Conservation (phyloP, 2,329 filamentous ascomycete species). For the Ceratocystiopsis minuta region DNA sequence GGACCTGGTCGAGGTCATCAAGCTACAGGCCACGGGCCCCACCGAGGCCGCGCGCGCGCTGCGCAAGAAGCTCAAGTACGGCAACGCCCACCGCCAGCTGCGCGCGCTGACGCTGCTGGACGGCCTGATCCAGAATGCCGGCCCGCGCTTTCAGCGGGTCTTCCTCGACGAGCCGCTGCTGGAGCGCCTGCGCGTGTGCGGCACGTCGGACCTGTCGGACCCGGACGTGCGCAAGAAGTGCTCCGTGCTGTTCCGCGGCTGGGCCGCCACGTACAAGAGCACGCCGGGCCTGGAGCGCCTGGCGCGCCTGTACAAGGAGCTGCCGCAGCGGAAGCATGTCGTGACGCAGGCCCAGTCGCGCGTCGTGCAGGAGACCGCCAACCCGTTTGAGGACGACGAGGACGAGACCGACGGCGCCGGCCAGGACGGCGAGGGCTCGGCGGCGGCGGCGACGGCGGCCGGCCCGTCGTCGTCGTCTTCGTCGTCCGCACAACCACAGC, state of each 20-base stretch:
- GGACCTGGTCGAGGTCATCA: conserved; percentile 85
- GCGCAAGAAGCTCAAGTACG: conserved; percentile 97
- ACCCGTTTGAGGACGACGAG: conserved; percentile 51
- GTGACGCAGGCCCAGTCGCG: conserved; percentile 64
- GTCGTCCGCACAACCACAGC: conserved; percentile 1
- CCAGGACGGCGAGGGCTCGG: neutral
- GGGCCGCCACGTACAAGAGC: conserved; percentile 66
- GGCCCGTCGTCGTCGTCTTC: conserved; percentile 9
- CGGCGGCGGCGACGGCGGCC: conserved; percentile 5
- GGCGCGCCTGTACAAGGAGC: conserved; percentile 57
- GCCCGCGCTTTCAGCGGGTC: conserved; percentile 64
- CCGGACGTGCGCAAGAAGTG: conserved; percentile 77
- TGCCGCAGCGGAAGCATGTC: conserved; percentile 49
- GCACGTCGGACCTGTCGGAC: conserved; percentile 70
- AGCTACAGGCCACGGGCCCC: conserved; percentile 71
- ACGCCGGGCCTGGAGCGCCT: conserved; percentile 66
- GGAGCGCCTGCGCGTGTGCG: conserved; percentile 76
- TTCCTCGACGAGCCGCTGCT: conserved; percentile 86
- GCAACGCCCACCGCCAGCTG: conserved; percentile 80
- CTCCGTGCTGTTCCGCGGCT: conserved; percentile 68
- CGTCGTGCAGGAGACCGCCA: conserved; percentile 64
- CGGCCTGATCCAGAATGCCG: conserved; percentile 86
- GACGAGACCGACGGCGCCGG: conserved; percentile 27
- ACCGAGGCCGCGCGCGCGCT: conserved; percentile 80
- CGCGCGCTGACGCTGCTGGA: conserved; percentile 79